phyloP scores from a whole-genome alignment of 1,139 yeast species.

The Insectozyma bohioensis region DNA sequence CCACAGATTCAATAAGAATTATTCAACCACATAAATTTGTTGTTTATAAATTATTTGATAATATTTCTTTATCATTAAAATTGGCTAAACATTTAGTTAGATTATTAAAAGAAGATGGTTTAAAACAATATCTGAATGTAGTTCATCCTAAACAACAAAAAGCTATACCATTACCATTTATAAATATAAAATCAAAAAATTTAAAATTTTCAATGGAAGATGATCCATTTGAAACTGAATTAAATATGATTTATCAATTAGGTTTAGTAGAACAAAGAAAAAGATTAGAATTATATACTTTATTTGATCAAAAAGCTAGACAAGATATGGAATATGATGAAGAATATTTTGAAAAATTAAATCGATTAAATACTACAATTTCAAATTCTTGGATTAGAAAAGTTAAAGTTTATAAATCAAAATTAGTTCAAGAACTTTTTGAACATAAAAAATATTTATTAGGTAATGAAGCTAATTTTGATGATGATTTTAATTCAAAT shows the following conservation, averaged over 20 bases:
- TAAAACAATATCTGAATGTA: constrained; percentile 18
- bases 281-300: constrained; percentile 55
- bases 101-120: constrained; percentile 37
- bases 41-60: constrained; percentile 61
- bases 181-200: constrained; percentile 48
- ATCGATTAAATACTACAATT: constrained; percentile 18
- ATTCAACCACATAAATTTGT: constrained; percentile 55
- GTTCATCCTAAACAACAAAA: constrained; percentile 37
- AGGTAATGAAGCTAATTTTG: constrained; percentile 43
- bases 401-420: constrained; percentile 44
- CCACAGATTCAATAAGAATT: constrained; percentile 33
- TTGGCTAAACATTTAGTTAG: constrained; percentile 53
- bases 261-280: constrained; percentile 71
- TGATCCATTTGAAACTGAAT: constrained; percentile 83
- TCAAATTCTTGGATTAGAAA: constrained; percentile 49
- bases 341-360: constrained; percentile 13
- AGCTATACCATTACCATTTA: constrained; percentile 52
- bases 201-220: constrained; percentile 62
- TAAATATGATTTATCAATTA: constrained; percentile 72
- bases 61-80: constrained; percentile 54
- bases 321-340: constrained; percentile 9
- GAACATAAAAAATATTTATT: constrained; percentile 53
- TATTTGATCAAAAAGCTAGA: constrained; percentile 43
- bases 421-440: constrained; percentile 46
- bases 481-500: constrained; percentile 47